Evolutionary conservation across 345 rosid genomes (phyloP), one percentile per base, ranked within the genome.

Genomic region (Aquilaria malaccensis): DNA sequence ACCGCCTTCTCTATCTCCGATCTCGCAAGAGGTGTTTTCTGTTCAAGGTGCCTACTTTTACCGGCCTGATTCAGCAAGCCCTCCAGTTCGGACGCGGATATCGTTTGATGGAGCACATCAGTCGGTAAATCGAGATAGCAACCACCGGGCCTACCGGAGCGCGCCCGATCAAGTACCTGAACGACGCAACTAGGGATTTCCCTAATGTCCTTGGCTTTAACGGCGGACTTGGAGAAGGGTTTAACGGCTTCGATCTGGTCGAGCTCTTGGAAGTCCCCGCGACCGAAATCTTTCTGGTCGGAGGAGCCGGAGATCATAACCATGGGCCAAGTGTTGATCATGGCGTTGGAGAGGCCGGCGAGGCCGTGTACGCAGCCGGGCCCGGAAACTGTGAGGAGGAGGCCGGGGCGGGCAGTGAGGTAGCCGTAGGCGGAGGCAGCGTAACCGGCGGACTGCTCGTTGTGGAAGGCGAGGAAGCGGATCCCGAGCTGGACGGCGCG

Each of bases 301-400:
- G 86, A 86, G 2, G 99, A 90, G 15, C 99, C 99, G 37, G 99
- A 94, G 77, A 94, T 83, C 95, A 94, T 63, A 32, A 90, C 90
- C 84, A 90, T 70, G 59, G 97, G 96, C 97, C 95, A 88, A 2
- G 87, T 76, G 52, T 90, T 90, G 30, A 67, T 82, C 98, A 91
- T 87, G 60, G 96, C 95, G 70, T 93, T 94, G 48, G 97, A 86
- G 9, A 90, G 72, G 0, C 99, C 97, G 6, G 96, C 99, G 31
- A 94, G 84, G 11, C 99, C 99, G 71, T 94, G 97, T 6, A 94
- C 96, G 56, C 99, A 90, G 2, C 97, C 99, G 1, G 99, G 99
- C 6, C 95, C 99, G 7, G 99, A 90, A 43, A 94, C 99, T 0
- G 99, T 94, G 14, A 94, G 80, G 22, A 94, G 95, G 14, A 94